Base-by-base conservation (phyloP, 2,329 filamentous ascomycete species). In the Thermoascus crustaceus region DNA sequence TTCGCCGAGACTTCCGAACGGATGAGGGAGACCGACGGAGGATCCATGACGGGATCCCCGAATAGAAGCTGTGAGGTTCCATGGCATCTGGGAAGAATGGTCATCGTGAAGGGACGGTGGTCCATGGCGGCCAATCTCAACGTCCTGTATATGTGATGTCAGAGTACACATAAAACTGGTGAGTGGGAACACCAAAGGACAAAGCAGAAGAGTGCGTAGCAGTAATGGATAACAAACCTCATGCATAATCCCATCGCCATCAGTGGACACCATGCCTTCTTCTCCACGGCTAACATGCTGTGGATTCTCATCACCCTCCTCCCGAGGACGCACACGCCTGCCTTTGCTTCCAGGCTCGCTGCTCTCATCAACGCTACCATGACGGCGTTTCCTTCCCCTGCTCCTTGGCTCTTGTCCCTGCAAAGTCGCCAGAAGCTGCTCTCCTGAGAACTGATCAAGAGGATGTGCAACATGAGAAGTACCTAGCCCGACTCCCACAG, bases 71-170 rank as follows among this genome's bases (percentile, higher is more conserved):
- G 68, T 74, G 29, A 72, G 61, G 44, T 83, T 83, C 80, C 80
- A 84, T 7, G 80, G 80, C 69, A 83, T 77, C n/a, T 71, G 63
- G 4, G 72, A 75, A 16, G 75, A 75, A 18, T 74, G 73, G 35
- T 80, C 74, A 39, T 93, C 82, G 4, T 76, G 75, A 35, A 91
- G 71, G 5, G 75, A 73, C 1, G 75, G 71, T 1, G 69, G 73
- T 1, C 75, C 81, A 26, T 84, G 76, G 59, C 85, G 76, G 13
- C 80, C 83, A 16, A 85, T 58, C 55, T 93, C 86, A 13, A 81
- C 57, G 6, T 73, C 73, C 43, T 67, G 42, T 22, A 30, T 39
- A 34, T 25, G 40, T 16, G 31, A 24, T 19, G 33, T n/a, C 33
- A 31, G 31, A 26, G 24, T 35, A 39, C 30, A 16, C n/a, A n/a